These are phyloP conservation scores for Dendrocalamus sinicus DNA, from an alignment of 176 grass and related monocot species.

Conservation along the genomic window DNA sequence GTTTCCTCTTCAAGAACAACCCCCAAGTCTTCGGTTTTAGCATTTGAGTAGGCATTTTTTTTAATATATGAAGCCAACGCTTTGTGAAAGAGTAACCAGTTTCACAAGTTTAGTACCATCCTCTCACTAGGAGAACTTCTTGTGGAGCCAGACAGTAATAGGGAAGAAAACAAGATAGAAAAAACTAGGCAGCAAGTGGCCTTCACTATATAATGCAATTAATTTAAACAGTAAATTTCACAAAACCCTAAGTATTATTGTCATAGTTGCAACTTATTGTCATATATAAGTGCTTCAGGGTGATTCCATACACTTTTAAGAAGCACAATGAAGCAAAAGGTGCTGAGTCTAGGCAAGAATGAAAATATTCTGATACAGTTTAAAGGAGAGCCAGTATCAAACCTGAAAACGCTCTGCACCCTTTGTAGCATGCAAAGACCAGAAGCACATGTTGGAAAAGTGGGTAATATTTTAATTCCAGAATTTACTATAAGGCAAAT, in stretches of 20 bases:
- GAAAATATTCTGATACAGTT: constrained; percentile 4
- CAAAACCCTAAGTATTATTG: too few relatives aligned
- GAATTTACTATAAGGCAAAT: too few relatives aligned
- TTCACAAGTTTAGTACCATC: constrained; percentile 6
- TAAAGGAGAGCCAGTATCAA: constrained; percentile 29
- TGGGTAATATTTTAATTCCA: too few relatives aligned
- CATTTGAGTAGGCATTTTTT: not conserved
- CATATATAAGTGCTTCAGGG: not conserved
- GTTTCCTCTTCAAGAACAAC: too few relatives aligned
- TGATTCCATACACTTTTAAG: constrained; percentile 21
- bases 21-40: too few relatives aligned
- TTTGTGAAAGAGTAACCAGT: constrained; percentile 56
- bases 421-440: constrained; percentile 87
- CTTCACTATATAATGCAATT: constrained; percentile 29
- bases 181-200: not conserved
- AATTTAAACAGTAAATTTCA: not conserved
- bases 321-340: constrained; percentile 19
- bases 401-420: constrained; percentile 91
- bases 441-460: constrained; percentile 44
- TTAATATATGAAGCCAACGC: constrained; percentile 74
- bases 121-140: not conserved
- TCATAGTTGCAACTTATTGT: too few relatives aligned
- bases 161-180: constrained; percentile 19
- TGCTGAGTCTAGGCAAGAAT: constrained; percentile 6
- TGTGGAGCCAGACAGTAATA: constrained; percentile 13